Base-by-base conservation (phyloP, 345 rosid genomes). In the Lepidium africanum region DNA sequence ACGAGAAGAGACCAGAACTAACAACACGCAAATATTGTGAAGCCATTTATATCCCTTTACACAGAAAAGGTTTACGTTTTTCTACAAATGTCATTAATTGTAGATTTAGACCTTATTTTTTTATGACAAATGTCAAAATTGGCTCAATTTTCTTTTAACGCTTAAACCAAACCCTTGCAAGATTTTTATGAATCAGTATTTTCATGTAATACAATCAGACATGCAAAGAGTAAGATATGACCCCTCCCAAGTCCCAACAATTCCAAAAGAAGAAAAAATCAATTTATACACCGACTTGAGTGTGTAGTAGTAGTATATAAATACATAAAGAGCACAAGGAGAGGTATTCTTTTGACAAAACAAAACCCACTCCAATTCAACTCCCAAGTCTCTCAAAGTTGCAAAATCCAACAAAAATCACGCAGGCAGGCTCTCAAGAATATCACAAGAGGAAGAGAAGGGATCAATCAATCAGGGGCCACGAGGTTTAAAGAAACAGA, bases 381-480 rank as follows among this genome's bases (percentile, higher is more conserved):
- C 70, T 59, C 50, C 51, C 35, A 51, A 49, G 67, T 63, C 69
- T 71, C 56, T 53, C 62, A 71, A n/a, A n/a, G n/a, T n/a, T n/a
- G n/a, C n/a, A n/a, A 71, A 71, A 63, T 12, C 47, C 63, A 58
- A 27, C 6, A 59, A 48, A 53, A 50, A 73, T 48, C 65, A 63
- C 46, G 54, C 74, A 68, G 32, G 32, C 6, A 27, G 32, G 54
- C 62, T 70, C 62, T 70, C 54, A 50, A 51, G 17, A 32, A 40
- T 32, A 67, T 13, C 12, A 17, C 14, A 37, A 35, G n/a, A 21
- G 3, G 3, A 19, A 65, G 15, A 14, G 10, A 25, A 27, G 25
- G 50, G 36, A 16, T 13, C 35, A 32, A 46, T 85, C 76, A 89
- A 15, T 85, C 76, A 89, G 15, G 93, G 96, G 48, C 96, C 96